These are phyloP conservation scores for Trichoderma koningii DNA, from an alignment of 2,329 filamentous ascomycete genomes.

Conservation along the genomic window DNA sequence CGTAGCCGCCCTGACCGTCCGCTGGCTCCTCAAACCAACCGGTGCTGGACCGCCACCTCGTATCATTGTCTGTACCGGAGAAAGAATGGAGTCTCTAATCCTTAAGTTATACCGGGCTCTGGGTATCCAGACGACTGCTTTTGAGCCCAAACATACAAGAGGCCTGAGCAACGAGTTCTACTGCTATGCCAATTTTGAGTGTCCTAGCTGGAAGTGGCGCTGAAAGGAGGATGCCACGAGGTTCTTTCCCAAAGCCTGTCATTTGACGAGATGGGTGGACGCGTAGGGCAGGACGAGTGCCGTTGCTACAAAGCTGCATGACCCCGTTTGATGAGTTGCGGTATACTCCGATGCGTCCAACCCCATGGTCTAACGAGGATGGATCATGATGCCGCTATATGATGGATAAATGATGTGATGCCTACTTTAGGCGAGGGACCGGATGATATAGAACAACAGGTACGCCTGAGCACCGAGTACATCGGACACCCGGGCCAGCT, in stretches of 20 bases:
- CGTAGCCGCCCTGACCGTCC: slow-evolving; percentile 69
- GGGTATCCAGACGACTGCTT: slow-evolving; percentile 66
- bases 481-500: slow-evolving; percentile 78
- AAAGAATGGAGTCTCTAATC: slow-evolving; percentile 69
- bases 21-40: slow-evolving; percentile 64
- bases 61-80: slow-evolving; percentile 74
- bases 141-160: slow-evolving; percentile 67
- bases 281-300: not conserved
- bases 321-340: not conserved
- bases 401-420: not conserved
- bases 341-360: not conserved
- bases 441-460: slow-evolving; percentile 81
- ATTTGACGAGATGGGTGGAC: not conserved
- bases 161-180: slow-evolving; percentile 79
- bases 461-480: slow-evolving; percentile 87
- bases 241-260: not conserved
- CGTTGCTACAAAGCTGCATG: not conserved
- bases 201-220: slow-evolving; percentile 52
- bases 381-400: not conserved
- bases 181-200: slow-evolving; percentile 78
- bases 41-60: slow-evolving; percentile 33
- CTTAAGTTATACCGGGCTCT: slow-evolving; percentile 66
- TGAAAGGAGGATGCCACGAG: not conserved
- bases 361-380: not conserved
- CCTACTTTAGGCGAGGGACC: slow-evolving; percentile 50